Evolutionary conservation across 306 rosid genomes (phyloP), one percentile per base, ranked within the genome.

Genomic region (Sophora flavescens): DNA sequence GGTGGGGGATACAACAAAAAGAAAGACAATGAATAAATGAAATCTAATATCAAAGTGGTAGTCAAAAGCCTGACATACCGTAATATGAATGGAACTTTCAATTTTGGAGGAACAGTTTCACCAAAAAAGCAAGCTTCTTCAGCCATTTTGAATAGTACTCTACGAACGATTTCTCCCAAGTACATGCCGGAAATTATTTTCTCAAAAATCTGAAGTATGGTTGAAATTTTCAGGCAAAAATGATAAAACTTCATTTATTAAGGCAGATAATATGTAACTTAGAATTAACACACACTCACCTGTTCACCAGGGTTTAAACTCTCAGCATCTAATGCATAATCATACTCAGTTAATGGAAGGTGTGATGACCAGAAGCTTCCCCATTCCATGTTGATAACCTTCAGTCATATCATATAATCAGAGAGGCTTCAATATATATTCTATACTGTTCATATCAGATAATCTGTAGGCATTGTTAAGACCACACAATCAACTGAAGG

Each of bases 301-400:
- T 93, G 98, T 45, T 93, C 93, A 64, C 97, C 96, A 7, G 97
- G 90, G 76, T 91, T 93, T 82, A 93, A 91, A 87, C 96, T 93
- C 84, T 91, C 97, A 62, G 54, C 68, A 78, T 93, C 98, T 77
- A 93, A 81, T 57, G 83, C 87, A 39, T 63, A 80, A 87, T 93
- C 98, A 74, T 88, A 91, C 63, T 93, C 97, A 26, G 98, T 89
- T 44, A 87, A 62, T 16, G 98, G 97, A 85, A 93, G 92, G 81
- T 93, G 96, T 63, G 96, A 84, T 15, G 98, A 91, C 58, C 88
- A 81, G 60, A 93, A 93, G 81, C 87, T 93, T 79, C 98, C 98
- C 98, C 98, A 93, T 80, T 93, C 98, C 98, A 93, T 91, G 87
- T 93, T 93, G 76, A 93, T 91, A 65, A 85, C 98, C 98, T 93